phyloP scores from a whole-genome alignment of 78 protist species.

The Cavenderia fasciculata region DNA sequence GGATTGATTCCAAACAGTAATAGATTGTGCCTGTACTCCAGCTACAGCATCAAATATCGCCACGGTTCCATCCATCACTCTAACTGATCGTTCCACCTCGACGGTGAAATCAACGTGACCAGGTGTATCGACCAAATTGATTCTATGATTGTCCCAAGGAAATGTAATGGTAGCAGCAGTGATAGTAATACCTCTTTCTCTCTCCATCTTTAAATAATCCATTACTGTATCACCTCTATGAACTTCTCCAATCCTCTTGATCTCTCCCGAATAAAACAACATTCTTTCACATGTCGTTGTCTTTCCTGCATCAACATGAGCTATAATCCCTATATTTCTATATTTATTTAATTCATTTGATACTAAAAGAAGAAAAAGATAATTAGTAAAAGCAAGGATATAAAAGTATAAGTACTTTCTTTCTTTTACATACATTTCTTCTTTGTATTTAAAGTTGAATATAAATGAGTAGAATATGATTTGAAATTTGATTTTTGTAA shows the following conservation, averaged over 20 bases:
- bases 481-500: too few relatives aligned
- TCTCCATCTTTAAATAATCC: slow-evolving; percentile 93
- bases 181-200: slow-evolving; percentile 97
- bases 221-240: slow-evolving; percentile 94
- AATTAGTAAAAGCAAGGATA: too few relatives aligned
- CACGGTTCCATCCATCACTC: slow-evolving; percentile 93
- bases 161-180: slow-evolving; percentile 89
- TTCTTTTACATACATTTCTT: too few relatives aligned
- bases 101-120: slow-evolving; percentile 98
- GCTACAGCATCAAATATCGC: slow-evolving; percentile 93
- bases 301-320: slow-evolving; percentile 98
- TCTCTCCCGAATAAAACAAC: slow-evolving; percentile 89
- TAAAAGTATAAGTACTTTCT: too few relatives aligned
- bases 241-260: slow-evolving; percentile 85
- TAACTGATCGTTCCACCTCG: slow-evolving; percentile 93
- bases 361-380: too few relatives aligned
- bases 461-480: too few relatives aligned
- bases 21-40: slow-evolving; percentile 95
- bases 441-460: too few relatives aligned
- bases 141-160: slow-evolving; percentile 82
- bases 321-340: slow-evolving; percentile 97
- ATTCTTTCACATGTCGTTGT: slow-evolving; percentile 96
- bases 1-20: slow-evolving; percentile 90
- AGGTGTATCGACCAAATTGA: slow-evolving; percentile 97
- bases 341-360: slow-evolving; percentile 40